Conservation (phyloP, 345 rosid species). For the Excoecaria agallocha region DNA sequence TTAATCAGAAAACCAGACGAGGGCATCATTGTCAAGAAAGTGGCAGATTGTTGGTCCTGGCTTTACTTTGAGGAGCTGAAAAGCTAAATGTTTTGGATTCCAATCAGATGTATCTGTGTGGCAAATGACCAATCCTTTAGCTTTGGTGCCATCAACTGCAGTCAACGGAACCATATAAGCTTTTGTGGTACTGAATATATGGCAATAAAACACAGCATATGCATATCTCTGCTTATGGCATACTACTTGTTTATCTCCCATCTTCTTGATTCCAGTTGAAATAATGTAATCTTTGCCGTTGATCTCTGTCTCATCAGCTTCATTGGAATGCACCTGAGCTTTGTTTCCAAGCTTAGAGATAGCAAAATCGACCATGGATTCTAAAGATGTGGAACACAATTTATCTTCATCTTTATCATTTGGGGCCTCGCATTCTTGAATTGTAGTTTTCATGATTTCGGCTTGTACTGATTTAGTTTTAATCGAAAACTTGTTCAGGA, state of each 20-base stretch:
- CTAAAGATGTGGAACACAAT: constrained; percentile 15
- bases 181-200: neutral
- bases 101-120: constrained; percentile 7
- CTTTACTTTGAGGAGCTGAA: neutral
- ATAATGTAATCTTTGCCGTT: neutral
- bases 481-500: neutral
- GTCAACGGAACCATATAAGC: neutral
- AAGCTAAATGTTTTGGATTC: neutral
- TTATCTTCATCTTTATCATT: constrained; percentile 15
- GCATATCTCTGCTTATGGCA: constrained; percentile 15
- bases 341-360: constrained; percentile 6
- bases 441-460: neutral
- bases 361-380: constrained; percentile 16
- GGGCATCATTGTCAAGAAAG: neutral
- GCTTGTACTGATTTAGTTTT: neutral
- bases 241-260: neutral
- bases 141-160: neutral
- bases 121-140: neutral
- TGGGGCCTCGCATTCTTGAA: constrained; percentile 2
- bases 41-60: constrained; percentile 10
- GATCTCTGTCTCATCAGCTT: neutral
- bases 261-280: neutral
- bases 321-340: neutral
- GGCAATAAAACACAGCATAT: constrained; percentile 13
- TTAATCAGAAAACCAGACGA: no score